Conservation (phyloP, 805 yeast species). For the Candida ortonii region DNA sequence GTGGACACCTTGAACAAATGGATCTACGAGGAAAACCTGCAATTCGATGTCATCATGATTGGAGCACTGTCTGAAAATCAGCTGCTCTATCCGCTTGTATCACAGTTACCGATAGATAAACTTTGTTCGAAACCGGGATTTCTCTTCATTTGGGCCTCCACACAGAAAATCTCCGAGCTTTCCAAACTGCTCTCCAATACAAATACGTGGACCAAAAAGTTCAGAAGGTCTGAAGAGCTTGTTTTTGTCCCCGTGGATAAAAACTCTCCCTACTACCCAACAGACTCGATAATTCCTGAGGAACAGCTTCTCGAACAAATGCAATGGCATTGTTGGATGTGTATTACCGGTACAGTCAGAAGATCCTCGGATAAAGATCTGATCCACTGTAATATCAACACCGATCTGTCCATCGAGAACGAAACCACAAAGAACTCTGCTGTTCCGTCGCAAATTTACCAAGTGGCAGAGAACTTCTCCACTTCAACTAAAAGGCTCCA, state of each 20-base stretch:
- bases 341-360: slow-evolving; percentile 90
- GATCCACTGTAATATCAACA: slow-evolving; percentile 89
- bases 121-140: slow-evolving; percentile 84
- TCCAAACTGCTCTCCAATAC: slow-evolving; percentile 43
- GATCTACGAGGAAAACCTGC: slow-evolving; percentile 54
- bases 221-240: slow-evolving; percentile 86
- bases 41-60: slow-evolving; percentile 88
- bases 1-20: slow-evolving; percentile 56
- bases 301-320: slow-evolving; percentile 60
- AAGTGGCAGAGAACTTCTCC: slow-evolving; percentile 84
- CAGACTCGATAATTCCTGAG: slow-evolving; percentile 41
- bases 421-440: slow-evolving; percentile 39
- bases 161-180: slow-evolving; percentile 64
- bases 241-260: slow-evolving; percentile 74
- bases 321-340: slow-evolving; percentile 98
- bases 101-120: slow-evolving; percentile 65
- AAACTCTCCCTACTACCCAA: slow-evolving; percentile 64
- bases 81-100: slow-evolving; percentile 57
- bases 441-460: slow-evolving; percentile 74
- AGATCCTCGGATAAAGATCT: slow-evolving; percentile 79
- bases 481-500: slow-evolving; percentile 80
- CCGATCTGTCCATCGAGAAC: slow-evolving; percentile 77
- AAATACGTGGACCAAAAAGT: slow-evolving; percentile 51
- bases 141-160: slow-evolving; percentile 83
- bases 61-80: slow-evolving; percentile 81